These are phyloP conservation scores for Globisporangium cederbergense DNA, from an alignment of 352 stramenopile genomes.

Conservation along the genomic window DNA sequence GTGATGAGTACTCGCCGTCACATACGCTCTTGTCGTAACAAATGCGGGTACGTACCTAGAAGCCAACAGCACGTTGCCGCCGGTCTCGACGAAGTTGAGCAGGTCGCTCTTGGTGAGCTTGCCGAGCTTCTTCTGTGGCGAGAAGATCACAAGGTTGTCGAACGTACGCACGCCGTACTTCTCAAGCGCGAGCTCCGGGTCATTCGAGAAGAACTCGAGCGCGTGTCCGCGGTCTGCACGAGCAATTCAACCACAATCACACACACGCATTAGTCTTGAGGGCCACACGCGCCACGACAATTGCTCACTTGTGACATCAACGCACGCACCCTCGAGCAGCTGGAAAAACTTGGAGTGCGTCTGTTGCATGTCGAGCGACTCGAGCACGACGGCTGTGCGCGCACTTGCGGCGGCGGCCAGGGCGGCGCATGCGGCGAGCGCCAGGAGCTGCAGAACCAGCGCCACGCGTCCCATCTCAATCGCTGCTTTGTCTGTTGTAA, in stretches of 20 bases:
- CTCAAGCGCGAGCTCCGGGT: slow-evolving; percentile 58
- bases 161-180: slow-evolving; percentile 84
- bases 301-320: background rate
- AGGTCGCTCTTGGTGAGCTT: slow-evolving; percentile 65
- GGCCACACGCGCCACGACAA: background rate
- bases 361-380: slow-evolving; percentile 50
- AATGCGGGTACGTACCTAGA: slow-evolving; percentile 27
- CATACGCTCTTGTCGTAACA: background rate
- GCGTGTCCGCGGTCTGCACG: slow-evolving; percentile 56
- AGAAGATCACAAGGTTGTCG: slow-evolving; percentile 90
- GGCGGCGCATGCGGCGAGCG: slow-evolving; percentile 11
- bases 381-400: slow-evolving; percentile 70
- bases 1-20: background rate
- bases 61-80: slow-evolving; percentile 80
- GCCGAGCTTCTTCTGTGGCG: slow-evolving; percentile 74
- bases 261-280: background rate
- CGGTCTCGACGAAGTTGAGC: slow-evolving; percentile 83
- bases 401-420: slow-evolving; percentile 21
- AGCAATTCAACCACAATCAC: background rate
- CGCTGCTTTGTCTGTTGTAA: slow-evolving; percentile 1
- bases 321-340: slow-evolving; percentile 52
- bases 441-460: slow-evolving; percentile 11
- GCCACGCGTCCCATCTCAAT: slow-evolving; percentile 13
- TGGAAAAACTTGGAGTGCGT: slow-evolving; percentile 79
- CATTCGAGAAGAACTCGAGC: slow-evolving; percentile 53